A percentile compares a stretch with the other conserved stretches of the same genome.
Evolutionary conservation across 768 basidiomycete species (phyloP).

Genomic region (Mycena latifolia): DNA sequence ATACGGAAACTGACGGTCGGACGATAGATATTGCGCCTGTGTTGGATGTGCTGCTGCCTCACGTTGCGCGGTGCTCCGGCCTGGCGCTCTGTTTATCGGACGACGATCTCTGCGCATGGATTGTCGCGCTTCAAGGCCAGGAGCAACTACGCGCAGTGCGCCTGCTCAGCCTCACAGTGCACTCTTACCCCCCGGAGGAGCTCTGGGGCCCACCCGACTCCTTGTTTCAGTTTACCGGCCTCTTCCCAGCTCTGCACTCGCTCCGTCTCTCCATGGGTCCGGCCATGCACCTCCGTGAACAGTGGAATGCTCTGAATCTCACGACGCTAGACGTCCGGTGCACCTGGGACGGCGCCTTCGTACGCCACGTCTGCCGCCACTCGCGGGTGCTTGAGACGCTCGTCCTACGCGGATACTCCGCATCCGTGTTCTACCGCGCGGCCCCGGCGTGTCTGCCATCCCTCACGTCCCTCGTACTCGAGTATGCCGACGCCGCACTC

Average conservation of each 20-base stretch:
- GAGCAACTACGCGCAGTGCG: neutral
- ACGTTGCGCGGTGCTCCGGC: conserved; percentile 5
- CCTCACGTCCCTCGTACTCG: conserved; percentile 7
- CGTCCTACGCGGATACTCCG: conserved; percentile 13
- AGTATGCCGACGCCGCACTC: conserved; percentile 5
- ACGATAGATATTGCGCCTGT: neutral
- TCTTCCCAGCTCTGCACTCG: neutral
- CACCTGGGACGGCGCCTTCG: conserved; percentile 3
- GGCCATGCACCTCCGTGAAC: neutral
- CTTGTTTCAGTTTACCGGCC: neutral
- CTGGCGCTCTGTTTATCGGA: conserved; percentile 11
- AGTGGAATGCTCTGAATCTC: neutral
- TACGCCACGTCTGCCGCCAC: neutral
- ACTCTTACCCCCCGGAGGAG: conserved; percentile 13
- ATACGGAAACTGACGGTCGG: neutral
- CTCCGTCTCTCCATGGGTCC: conserved; percentile 2
- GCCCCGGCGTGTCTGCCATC: neutral
- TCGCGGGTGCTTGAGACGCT: conserved; percentile 7
- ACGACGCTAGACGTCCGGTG: conserved; percentile 19
- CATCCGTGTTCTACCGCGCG: neutral
- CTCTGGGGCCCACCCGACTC: conserved; percentile 17
- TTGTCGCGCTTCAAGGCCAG: neutral
- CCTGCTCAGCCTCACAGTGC: neutral
- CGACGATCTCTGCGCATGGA: neutral
- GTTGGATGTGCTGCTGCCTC: neutral